Conservation (phyloP, 2,329 filamentous ascomycete genomes). For the Cordyceps tenuipes region DNA sequence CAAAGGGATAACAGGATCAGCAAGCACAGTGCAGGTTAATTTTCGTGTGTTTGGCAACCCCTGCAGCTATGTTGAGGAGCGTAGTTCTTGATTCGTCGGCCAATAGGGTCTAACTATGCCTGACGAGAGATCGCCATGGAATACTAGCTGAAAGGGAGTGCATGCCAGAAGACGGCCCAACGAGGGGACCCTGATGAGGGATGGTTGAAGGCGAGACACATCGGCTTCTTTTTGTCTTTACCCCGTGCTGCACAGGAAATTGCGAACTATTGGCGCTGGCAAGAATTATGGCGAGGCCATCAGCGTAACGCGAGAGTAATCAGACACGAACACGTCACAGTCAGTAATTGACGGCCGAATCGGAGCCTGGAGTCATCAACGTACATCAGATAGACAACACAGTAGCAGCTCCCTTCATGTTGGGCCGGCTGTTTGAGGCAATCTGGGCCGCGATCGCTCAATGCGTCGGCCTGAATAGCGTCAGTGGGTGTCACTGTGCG, state of each 20-base stretch:
- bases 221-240: not conserved
- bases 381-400: not conserved
- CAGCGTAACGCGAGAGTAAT: not conserved
- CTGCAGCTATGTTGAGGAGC: not conserved
- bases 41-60: not conserved
- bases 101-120: not conserved
- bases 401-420: conserved; percentile 1
- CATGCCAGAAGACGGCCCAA: conserved; percentile 1
- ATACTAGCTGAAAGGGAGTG: conserved; percentile 1
- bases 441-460: conserved; percentile 5
- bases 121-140: not conserved
- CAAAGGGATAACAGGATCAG: conserved; percentile 1
- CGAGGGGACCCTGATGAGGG: not conserved
- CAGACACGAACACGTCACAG: not conserved
- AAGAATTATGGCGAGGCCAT: not conserved
- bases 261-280: not conserved
- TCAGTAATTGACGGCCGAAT: not conserved
- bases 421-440: conserved; percentile 1
- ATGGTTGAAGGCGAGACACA: not conserved
- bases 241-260: not conserved
- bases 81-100: not conserved
- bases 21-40: conserved; percentile 1
- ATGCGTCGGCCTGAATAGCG: conserved; percentile 6
- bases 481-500: conserved; percentile 7
- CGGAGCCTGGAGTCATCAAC: not conserved